Evolutionary conservation across 768 basidiomycete species (phyloP).

Genomic region (Gymnopilus dilepis): DNA sequence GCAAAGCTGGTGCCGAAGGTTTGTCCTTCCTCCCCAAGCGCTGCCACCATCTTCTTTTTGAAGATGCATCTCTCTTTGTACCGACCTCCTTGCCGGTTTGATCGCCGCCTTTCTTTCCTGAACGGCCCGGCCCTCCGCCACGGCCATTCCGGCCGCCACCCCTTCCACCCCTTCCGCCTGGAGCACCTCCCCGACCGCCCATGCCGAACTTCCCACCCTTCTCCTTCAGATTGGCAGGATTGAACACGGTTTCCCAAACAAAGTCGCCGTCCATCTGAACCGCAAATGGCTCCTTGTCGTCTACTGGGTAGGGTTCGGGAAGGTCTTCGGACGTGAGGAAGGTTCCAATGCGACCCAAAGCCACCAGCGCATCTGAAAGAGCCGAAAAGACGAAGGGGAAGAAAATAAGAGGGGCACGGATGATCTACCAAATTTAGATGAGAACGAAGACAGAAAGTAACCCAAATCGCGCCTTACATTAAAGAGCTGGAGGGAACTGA

Average conservation of each 20-base stretch:
- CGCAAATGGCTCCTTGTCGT: slow-evolving; percentile 41
- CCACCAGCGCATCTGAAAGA: slow-evolving; percentile 56
- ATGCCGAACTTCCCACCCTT: slow-evolving; percentile 19
- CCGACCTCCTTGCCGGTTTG: not conserved
- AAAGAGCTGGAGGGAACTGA: slow-evolving; percentile 63
- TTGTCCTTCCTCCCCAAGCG: slow-evolving; percentile 1
- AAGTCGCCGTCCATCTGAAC: slow-evolving; percentile 57
- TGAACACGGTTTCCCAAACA: slow-evolving; percentile 52
- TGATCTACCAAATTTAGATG: slow-evolving; percentile 43
- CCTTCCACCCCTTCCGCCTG: slow-evolving; percentile 1
- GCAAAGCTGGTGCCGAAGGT: not conserved
- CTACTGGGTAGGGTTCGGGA: slow-evolving; percentile 49
- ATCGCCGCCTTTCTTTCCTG: not conserved
- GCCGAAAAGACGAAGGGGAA: slow-evolving; percentile 60
- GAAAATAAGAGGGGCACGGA: slow-evolving; percentile 58
- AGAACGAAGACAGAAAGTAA: not conserved
- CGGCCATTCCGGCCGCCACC: slow-evolving; percentile 2
- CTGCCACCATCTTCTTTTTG: slow-evolving; percentile 12
- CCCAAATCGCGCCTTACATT: slow-evolving; percentile 45
- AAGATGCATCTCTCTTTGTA: not conserved
- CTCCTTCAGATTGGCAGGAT: slow-evolving; percentile 17
- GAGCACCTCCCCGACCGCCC: slow-evolving; percentile 8
- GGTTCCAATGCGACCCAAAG: slow-evolving; percentile 52
- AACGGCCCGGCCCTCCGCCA: not conserved
- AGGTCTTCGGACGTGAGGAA: slow-evolving; percentile 64